These are phyloP conservation scores for Cercospora sp. DNA, from an alignment of 2,329 filamentous ascomycete species.

Conservation along the genomic window DNA sequence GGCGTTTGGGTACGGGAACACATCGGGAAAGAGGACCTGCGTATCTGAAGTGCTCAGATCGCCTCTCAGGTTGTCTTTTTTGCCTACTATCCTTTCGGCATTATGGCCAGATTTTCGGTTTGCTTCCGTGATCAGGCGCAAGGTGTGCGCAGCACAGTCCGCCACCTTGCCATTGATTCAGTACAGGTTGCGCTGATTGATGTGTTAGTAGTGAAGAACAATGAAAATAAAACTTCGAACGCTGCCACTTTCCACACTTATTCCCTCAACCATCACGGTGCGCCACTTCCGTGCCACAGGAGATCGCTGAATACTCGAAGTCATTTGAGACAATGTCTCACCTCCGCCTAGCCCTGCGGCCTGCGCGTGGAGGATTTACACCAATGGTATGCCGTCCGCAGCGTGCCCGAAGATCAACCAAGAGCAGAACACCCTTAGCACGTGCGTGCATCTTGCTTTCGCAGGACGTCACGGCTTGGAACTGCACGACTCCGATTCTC, in stretches of 20 bases:
- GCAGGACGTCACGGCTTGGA: not conserved
- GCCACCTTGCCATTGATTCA: not conserved
- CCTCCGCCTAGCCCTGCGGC: not conserved
- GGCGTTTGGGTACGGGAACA: constrained; percentile 9
- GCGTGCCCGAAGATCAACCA: not conserved
- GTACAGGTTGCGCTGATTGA: not conserved
- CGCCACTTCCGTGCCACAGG: not conserved
- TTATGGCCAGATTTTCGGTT: not conserved
- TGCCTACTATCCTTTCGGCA: constrained; percentile 4
- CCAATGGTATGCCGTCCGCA: constrained; percentile 2
- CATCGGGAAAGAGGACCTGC: not conserved
- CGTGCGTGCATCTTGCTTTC: not conserved
- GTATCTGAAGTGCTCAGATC: constrained; percentile 22
- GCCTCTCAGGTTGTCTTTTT: not conserved
- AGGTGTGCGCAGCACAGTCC: not conserved
- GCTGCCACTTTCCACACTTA: not conserved
- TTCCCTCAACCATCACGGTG: not conserved
- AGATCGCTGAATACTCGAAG: not conserved
- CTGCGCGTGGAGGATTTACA: not conserved
- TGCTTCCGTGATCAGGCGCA: not conserved
- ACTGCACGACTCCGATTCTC: not conserved
- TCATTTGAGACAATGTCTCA: constrained; percentile 1
- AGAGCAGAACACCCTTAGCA: not conserved
- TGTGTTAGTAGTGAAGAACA: not conserved
- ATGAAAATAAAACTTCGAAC: not conserved